phyloP scores from a whole-genome alignment of 2,329 filamentous ascomycete genomes.

The Aspergillus spinulosporus region DNA sequence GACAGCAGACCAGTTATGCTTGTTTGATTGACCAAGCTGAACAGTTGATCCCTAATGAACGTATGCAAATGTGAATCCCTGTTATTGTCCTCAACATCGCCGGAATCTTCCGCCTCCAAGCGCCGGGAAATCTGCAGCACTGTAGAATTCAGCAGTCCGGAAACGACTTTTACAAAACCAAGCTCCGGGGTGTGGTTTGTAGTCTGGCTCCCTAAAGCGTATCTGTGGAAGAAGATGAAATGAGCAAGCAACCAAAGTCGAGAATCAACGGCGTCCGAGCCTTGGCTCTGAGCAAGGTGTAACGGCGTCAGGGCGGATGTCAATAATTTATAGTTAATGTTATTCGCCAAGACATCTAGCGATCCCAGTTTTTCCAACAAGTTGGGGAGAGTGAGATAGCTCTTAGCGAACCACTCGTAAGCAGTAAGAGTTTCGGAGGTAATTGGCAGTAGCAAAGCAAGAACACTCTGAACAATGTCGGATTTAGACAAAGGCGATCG shows the following conservation, averaged over 20 bases:
- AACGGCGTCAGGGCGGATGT: constrained; percentile 39
- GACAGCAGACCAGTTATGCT: constrained; percentile 67
- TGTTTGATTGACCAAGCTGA: constrained; percentile 71
- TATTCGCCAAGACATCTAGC: constrained; percentile 46
- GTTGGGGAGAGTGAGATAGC: constrained; percentile 49
- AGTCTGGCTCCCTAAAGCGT: constrained; percentile 43
- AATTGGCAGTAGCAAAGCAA: constrained; percentile 46
- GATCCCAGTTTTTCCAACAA: constrained; percentile 40
- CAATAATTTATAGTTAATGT: constrained; percentile 54
- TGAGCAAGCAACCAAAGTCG: constrained; percentile 60
- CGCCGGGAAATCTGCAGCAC: constrained; percentile 55
- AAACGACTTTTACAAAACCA: constrained; percentile 58
- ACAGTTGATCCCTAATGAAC: constrained; percentile 66
- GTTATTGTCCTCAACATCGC: constrained; percentile 29
- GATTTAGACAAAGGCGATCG: constrained; percentile 28
- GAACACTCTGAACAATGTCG: constrained; percentile 34
- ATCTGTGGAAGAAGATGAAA: constrained; percentile 59
- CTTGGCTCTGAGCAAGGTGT: constrained; percentile 32
- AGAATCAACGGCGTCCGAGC: constrained; percentile 39
- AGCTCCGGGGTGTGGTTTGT: constrained; percentile 48
- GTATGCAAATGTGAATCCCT: constrained; percentile 39
- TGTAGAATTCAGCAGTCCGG: constrained; percentile 56
- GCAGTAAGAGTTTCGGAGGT: constrained; percentile 46
- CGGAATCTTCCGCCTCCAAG: constrained; percentile 46
- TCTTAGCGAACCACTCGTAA: constrained; percentile 47